Percentiles rank a stretch among this genome's conserved stretches.
Conservation (phyloP, 2,329 filamentous ascomycete genomes). For the Microdochium bolleyi region DNA sequence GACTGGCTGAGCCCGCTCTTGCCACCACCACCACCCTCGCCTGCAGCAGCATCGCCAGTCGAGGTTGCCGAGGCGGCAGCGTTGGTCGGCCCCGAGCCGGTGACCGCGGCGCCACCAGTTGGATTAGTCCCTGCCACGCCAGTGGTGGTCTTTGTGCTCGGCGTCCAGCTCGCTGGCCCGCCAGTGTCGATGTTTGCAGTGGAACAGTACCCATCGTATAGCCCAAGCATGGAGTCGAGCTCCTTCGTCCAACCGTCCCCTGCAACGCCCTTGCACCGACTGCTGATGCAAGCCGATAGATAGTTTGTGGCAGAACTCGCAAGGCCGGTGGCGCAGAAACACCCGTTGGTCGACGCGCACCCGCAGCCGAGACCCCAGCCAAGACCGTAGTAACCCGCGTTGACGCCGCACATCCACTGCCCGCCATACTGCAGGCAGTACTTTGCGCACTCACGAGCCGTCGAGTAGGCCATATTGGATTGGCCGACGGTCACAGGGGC, state of each 20-base stretch:
- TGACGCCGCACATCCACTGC: conserved; percentile 7
- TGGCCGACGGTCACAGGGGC: conserved; percentile 4
- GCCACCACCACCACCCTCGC: not conserved
- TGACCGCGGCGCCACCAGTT: conserved; percentile 1
- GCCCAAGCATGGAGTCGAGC: conserved; percentile 10
- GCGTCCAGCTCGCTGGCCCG: not conserved
- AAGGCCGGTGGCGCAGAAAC: conserved; percentile 13
- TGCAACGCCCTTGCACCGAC: conserved; percentile 8
- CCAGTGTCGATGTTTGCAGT: conserved; percentile 10
- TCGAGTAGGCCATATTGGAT: conserved; percentile 5
- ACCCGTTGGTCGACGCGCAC: conserved; percentile 13
- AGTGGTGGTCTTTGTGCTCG: not conserved
- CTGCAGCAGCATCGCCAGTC: not conserved
- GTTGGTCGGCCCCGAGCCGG: not conserved
- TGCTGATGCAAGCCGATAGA: conserved; percentile 13
- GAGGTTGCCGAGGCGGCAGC: not conserved
- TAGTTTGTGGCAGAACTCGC: conserved; percentile 14
- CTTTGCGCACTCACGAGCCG: conserved; percentile 12
- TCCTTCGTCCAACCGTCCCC: conserved; percentile 10
- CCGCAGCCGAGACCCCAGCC: conserved; percentile 13
- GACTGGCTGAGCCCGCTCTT: conserved; percentile 12
- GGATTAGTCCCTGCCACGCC: conserved; percentile 3
- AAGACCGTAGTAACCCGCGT: conserved; percentile 11
- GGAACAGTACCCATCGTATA: conserved; percentile 14
- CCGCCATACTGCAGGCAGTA: conserved; percentile 16